Evolutionary conservation across 495 filamentous ascomycete genomes (phyloP).

Genomic region (Mycothermus thermophilus): DNA sequence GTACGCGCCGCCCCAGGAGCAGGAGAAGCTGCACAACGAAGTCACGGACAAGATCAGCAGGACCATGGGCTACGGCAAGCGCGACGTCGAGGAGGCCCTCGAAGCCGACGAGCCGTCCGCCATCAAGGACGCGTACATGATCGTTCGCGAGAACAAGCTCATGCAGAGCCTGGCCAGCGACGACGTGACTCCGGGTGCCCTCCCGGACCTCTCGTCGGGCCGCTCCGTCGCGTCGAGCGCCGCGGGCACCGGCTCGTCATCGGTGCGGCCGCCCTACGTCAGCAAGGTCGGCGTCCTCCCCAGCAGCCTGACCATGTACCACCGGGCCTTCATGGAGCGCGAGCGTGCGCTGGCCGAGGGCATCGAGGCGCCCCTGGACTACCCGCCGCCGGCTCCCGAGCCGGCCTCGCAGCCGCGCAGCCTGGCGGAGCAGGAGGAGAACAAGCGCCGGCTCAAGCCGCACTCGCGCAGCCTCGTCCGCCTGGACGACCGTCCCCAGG

Average conservation of each 20-base stretch:
- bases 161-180: conserved; percentile 51
- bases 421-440: conserved; percentile 62
- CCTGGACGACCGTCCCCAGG: conserved; percentile 52
- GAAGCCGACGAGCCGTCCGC: conserved; percentile 85
- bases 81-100: conserved; percentile 89
- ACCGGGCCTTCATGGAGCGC: conserved; percentile 75
- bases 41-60: conserved; percentile 90
- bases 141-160: conserved; percentile 92
- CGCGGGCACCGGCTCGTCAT: conserved; percentile 31
- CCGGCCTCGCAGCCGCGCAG: conserved; percentile 41
- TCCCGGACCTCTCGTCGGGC: conserved; percentile 27
- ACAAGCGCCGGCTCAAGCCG: conserved; percentile 61
- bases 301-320: conserved; percentile 77
- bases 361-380: conserved; percentile 22
- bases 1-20: conserved; percentile 58
- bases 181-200: conserved; percentile 18
- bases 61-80: conserved; percentile 92
- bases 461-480: conserved; percentile 50
- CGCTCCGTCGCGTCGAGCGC: conserved; percentile 31
- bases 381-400: conserved; percentile 30
- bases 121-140: conserved; percentile 97
- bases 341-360: conserved; percentile 36
- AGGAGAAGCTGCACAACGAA: conserved; percentile 78
- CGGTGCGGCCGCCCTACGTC: conserved; percentile 39
- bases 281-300: conserved; percentile 83